A percentile compares a stretch with the other conserved stretches of the same genome.
These are phyloP conservation scores for Mycena galopus DNA, from an alignment of 768 basidiomycete species.

Conservation along the genomic window DNA sequence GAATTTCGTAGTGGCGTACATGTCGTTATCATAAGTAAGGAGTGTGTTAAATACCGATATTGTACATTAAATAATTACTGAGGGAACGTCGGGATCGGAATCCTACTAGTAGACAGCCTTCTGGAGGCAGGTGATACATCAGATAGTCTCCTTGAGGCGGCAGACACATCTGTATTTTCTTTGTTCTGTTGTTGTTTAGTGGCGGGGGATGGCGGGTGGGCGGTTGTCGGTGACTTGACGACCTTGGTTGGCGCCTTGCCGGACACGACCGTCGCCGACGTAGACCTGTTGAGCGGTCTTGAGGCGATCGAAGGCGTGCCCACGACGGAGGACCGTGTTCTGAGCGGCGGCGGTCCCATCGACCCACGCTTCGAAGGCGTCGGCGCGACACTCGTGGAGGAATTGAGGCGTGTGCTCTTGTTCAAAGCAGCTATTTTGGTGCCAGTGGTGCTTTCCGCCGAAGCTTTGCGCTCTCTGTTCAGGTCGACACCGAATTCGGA, in stretches of 20 bases:
- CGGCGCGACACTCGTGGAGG: slow-evolving; percentile 36
- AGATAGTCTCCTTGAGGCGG: slow-evolving; percentile 14
- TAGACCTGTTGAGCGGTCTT: slow-evolving; percentile 35
- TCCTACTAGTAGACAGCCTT: slow-evolving; percentile 20
- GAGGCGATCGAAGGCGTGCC: slow-evolving; percentile 56
- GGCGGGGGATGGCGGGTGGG: slow-evolving; percentile 25
- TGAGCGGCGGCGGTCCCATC: slow-evolving; percentile 58
- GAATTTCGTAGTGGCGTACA: slow-evolving; percentile 11
- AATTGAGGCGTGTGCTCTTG: slow-evolving; percentile 64
- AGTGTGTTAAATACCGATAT: slow-evolving; percentile 29
- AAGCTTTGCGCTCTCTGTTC: slow-evolving; percentile 38
- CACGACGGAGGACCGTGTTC: slow-evolving; percentile 51
- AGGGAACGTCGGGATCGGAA: slow-evolving; percentile 37
- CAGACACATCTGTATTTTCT: slow-evolving; percentile 33
- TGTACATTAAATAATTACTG: slow-evolving; percentile 21
- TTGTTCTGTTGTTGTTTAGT: slow-evolving; percentile 32
- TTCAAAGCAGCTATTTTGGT: slow-evolving; percentile 57
- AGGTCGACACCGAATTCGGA: slow-evolving; percentile 63
- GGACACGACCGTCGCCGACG: slow-evolving; percentile 28
- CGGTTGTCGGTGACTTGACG: slow-evolving; percentile 44
- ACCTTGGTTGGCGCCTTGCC: slow-evolving; percentile 38
- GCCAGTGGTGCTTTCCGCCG: slow-evolving; percentile 46
- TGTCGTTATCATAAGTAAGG: slow-evolving; percentile 31
- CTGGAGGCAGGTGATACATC: slow-evolving; percentile 11
- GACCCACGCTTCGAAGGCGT: slow-evolving; percentile 51